These are phyloP conservation scores for Eucalyptus sp. DNA, from an alignment of 345 rosid genomes.

Conservation along the genomic window DNA sequence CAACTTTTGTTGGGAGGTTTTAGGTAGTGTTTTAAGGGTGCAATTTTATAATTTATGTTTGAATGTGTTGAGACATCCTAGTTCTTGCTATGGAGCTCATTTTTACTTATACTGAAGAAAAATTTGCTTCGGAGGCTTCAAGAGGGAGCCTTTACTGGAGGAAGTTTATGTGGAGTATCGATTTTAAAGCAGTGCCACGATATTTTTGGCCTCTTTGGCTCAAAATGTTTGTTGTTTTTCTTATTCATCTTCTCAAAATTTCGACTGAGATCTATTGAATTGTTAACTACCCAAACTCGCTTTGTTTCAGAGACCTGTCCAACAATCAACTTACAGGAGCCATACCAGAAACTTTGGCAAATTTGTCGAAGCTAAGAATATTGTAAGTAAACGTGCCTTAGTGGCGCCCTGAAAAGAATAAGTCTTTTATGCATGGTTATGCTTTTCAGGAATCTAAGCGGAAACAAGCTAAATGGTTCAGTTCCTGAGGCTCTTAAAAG, in stretches of 20 bases:
- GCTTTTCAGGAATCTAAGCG: slow-evolving; percentile 19
- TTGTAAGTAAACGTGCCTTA: background rate
- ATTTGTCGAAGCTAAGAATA: background rate
- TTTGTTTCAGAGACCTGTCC: too few relatives aligned
- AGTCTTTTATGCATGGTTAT: background rate
- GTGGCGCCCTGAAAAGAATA: fast-evolving
- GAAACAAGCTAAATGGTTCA: slow-evolving; percentile 25
- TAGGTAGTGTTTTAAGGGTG: fast-evolving
- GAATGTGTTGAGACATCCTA: background rate
- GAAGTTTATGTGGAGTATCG: too few relatives aligned
- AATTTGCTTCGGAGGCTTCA: fast-evolving
- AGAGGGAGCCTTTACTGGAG: fast-evolving
- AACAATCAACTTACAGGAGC: too few relatives aligned
- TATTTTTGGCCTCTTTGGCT: too few relatives aligned
- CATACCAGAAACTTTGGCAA: background rate
- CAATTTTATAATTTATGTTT: too few relatives aligned
- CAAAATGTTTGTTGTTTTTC: too few relatives aligned
- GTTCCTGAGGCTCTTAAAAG: slow-evolving; percentile 17
- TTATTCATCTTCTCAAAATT: too few relatives aligned
- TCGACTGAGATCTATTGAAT: too few relatives aligned
- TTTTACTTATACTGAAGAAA: fast-evolving
- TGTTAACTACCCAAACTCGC: fast-evolving
- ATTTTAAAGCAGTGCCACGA: fast-evolving
- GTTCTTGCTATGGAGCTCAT: fast-evolving
- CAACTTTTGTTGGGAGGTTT: background rate